Base-by-base conservation (phyloP, 1,139 yeast genomes). In the Candida glucosophila region DNA sequence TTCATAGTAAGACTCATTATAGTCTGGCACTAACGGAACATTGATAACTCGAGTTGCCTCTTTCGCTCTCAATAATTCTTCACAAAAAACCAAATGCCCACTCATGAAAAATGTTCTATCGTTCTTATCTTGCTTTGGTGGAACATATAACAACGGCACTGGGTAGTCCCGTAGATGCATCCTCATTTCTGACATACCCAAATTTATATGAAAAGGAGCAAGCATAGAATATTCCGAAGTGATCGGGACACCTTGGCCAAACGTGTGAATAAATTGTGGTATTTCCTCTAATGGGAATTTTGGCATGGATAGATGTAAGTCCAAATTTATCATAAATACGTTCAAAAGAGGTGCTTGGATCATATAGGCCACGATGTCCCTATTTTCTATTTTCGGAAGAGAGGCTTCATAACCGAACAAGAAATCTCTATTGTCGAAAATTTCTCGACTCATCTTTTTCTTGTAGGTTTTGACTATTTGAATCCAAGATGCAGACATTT, bases 191-290 rank as follows among this genome's bases (percentile, higher is more conserved):
- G 57, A 57, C 21, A 76, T 49, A 7, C 52, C 52, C 29, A 78
- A 46, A 17, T 65, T 58, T 13, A 75, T 29, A 46, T 55, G 61
- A 28, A 76, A 43, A 0, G 97, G 97, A 2, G 86, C 43, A 43
- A 80, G 48, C 12, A 81, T 58, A 0, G 92, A 74, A 46, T 76
- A 88, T 27, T 58, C 46, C 0, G 88, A 73, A 34, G 77, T 80
- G 28, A 49, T 45, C 0, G 97, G 96, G 14, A 79, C 68, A 0
- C 93, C 93, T 46, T 85, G 88, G 4, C 97, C 97, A 11, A 79
- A 61, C 11, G 73, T 67, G 43, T 76, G 54, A 17, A 88, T 48
- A 44, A 76, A 86, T 15, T 73, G 55, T 1, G 82, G 67, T 11
- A 82, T 49, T 4, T 68, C 56, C 2, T 58, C 60, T 4, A 68